phyloP scores from a whole-genome alignment of 768 basidiomycete genomes.

The Mycena alexandri region DNA sequence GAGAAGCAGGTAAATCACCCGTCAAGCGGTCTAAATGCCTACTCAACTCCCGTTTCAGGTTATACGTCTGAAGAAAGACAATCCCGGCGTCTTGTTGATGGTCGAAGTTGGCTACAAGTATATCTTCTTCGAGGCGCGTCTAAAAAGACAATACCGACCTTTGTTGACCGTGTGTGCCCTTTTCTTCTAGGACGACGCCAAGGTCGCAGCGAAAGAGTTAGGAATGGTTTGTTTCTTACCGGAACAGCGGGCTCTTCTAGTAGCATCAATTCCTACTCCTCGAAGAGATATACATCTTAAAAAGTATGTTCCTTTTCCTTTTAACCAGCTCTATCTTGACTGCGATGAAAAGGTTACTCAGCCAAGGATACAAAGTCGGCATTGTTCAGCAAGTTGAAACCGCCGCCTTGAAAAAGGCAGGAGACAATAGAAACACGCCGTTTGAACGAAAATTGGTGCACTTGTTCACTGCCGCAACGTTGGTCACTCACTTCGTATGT shows the following conservation, averaged over 20 bases:
- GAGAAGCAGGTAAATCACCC: constrained; percentile 69
- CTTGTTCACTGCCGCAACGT: constrained; percentile 92
- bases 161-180: neutral
- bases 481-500: constrained; percentile 46
- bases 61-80: constrained; percentile 69
- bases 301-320: constrained; percentile 64
- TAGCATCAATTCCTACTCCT: constrained; percentile 80
- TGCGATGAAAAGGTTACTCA: constrained; percentile 67
- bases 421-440: constrained; percentile 78
- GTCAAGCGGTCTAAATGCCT: no score
- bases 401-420: constrained; percentile 87
- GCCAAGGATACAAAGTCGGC: constrained; percentile 86
- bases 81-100: constrained; percentile 78
- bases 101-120: constrained; percentile 90
- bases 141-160: no score
- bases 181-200: constrained; percentile 21
- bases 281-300: constrained; percentile 78
- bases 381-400: constrained; percentile 88
- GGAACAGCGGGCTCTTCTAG: constrained; percentile 69
- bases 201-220: constrained; percentile 83
- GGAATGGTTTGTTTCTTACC: constrained; percentile 81
- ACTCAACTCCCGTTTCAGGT: constrained; percentile 51
- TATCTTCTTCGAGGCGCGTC: constrained; percentile 68
- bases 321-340: neutral
- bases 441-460: constrained; percentile 83